phyloP scores from a whole-genome alignment of 805 yeast species.

The Suhomyces sp. region DNA sequence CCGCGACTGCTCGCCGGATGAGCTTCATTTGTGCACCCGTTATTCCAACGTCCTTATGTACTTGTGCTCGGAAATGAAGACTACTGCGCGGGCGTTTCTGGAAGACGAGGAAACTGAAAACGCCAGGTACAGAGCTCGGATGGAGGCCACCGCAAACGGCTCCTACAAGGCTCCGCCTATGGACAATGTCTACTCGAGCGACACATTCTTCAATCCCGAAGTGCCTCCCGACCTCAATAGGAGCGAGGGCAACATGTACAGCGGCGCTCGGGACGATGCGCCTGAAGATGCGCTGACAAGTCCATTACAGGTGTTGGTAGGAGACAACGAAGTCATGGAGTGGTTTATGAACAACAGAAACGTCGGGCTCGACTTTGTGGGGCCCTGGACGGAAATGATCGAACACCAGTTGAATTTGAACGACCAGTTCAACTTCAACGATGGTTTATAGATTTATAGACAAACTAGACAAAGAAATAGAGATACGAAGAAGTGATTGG shows the following conservation, averaged over 20 bases:
- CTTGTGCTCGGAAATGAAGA: constrained; percentile 70
- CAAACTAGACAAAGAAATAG: no score
- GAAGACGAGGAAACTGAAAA: constrained; percentile 12
- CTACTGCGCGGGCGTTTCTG: constrained; percentile 30
- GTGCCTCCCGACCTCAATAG: neutral
- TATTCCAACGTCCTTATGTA: constrained; percentile 76
- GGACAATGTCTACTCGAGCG: neutral
- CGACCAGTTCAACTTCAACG: constrained; percentile 31
- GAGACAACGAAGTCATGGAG: constrained; percentile 43
- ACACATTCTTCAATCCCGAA: neutral
- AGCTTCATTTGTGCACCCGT: constrained; percentile 75
- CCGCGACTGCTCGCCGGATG: constrained; percentile 85
- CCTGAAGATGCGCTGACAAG: neutral
- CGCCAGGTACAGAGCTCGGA: neutral
- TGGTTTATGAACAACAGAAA: constrained; percentile 41
- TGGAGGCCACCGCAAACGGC: neutral
- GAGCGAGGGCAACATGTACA: neutral
- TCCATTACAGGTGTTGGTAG: constrained; percentile 19
- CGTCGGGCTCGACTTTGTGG: constrained; percentile 48
- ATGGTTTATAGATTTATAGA: constrained; percentile 8
- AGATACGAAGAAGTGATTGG: neutral
- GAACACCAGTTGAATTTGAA: constrained; percentile 56
- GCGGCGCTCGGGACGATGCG: neutral
- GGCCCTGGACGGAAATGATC: constrained; percentile 77
- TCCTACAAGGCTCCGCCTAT: neutral